phyloP scores from a whole-genome alignment of 306 rosid genomes.

The Echinosophora koreensis region DNA sequence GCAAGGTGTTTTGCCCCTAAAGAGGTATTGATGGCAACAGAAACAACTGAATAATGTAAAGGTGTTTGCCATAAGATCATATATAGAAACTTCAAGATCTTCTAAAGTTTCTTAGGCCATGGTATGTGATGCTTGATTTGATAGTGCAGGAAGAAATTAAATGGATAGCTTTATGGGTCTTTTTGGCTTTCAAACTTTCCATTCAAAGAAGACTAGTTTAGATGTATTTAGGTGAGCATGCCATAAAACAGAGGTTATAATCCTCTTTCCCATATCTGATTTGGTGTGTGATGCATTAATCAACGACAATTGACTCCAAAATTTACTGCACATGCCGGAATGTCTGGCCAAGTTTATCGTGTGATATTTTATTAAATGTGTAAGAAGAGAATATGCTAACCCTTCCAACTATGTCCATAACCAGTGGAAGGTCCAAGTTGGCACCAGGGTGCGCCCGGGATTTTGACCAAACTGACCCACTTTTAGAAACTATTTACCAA shows the following conservation, averaged over 20 bases:
- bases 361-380: no score
- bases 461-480: no score
- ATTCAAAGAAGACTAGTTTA: constrained; percentile 28
- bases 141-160: constrained; percentile 38
- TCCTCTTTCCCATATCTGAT: constrained; percentile 28
- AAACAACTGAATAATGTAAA: constrained; percentile 50
- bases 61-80: constrained; percentile 39
- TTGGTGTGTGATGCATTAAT: background rate
- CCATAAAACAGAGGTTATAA: constrained; percentile 22
- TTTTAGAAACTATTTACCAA: no score
- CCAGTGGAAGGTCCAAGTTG: no score
- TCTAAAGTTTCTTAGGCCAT: constrained; percentile 41
- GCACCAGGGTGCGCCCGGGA: no score
- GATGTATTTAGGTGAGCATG: constrained; percentile 34
- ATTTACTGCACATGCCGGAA: constrained; percentile 6
- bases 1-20: constrained; percentile 46
- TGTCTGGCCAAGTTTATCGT: constrained; percentile 32
- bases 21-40: constrained; percentile 58
- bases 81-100: constrained; percentile 47
- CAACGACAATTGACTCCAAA: constrained; percentile 10
- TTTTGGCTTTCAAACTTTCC: constrained; percentile 6
- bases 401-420: no score
- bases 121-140: constrained; percentile 47
- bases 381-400: no score
- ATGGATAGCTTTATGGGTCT: constrained; percentile 4